A percentile compares a stretch with the other conserved stretches of the same genome.
These are phyloP conservation scores for Fusarium agapanthi DNA, from an alignment of 2,329 filamentous ascomycete species.

Conservation along the genomic window DNA sequence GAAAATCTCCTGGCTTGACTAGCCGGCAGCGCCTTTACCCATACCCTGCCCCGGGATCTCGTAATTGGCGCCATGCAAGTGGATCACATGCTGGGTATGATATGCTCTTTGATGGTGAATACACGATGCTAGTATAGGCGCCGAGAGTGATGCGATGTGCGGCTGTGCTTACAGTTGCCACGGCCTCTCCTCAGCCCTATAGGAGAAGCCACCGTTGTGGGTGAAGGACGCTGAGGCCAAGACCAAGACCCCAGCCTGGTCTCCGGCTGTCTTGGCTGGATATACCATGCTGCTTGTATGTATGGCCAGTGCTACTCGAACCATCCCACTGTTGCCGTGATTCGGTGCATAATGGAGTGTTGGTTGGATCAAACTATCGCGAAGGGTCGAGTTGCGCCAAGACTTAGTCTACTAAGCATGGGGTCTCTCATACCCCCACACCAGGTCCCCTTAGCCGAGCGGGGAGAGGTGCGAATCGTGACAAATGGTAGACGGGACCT, in stretches of 20 bases:
- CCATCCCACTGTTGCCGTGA: neutral
- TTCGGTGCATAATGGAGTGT: neutral
- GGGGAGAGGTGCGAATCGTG: neutral
- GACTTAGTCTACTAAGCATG: slow-evolving; percentile 9
- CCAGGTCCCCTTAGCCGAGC: slow-evolving; percentile 1
- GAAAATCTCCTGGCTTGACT: neutral
- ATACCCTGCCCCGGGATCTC: slow-evolving; percentile 13
- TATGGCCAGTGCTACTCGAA: neutral
- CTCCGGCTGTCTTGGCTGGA: neutral
- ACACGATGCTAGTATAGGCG: slow-evolving; percentile 2
- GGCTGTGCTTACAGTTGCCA: neutral
- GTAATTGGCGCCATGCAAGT: slow-evolving; percentile 38
- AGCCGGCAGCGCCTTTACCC: slow-evolving; percentile 4
- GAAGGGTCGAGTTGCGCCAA: slow-evolving; percentile 13
- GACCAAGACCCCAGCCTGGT: neutral
- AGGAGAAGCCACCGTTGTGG: slow-evolving; percentile 8
- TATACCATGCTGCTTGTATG: neutral
- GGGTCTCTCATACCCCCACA: slow-evolving; percentile 18
- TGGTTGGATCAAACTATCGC: slow-evolving; percentile 4
- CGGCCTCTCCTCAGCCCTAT: slow-evolving; percentile 28
- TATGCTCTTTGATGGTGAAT: slow-evolving; percentile 4
- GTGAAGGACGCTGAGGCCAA: neutral
- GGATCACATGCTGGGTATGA: slow-evolving; percentile 36
- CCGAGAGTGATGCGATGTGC: slow-evolving; percentile 2
- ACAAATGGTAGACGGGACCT: slow-evolving; percentile 30